Evolutionary conservation across 108 stramenopile genomes (phyloP).

Genomic region (Cyclotella sp.): DNA sequence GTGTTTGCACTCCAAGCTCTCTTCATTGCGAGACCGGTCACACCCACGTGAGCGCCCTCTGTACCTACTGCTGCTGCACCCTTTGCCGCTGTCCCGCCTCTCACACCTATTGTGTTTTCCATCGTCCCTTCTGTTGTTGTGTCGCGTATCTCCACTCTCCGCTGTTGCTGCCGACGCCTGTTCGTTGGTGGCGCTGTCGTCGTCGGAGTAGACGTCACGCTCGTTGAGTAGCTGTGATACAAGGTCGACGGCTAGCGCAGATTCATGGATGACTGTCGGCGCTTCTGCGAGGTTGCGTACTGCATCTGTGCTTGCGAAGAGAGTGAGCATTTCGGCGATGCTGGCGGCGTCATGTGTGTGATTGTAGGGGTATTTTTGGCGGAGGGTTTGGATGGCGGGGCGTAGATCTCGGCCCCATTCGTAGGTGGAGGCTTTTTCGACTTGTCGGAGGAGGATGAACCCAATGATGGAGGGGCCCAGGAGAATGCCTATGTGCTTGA

Average conservation of each 20-base stretch:
- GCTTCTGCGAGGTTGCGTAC: constrained; percentile 1
- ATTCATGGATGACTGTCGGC: neutral
- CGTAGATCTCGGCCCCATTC: neutral
- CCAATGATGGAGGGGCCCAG: neutral
- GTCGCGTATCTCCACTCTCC: no score
- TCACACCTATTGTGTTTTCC: no score
- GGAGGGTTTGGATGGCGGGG: neutral
- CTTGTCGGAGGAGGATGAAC: neutral
- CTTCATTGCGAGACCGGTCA: no score
- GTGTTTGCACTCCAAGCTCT: no score
- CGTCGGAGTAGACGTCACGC: no score
- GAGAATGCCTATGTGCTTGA: neutral
- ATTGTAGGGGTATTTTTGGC: constrained; percentile 6
- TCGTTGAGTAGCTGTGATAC: no score
- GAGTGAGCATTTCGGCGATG: neutral
- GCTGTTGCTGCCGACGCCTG: neutral
- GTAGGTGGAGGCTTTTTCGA: neutral
- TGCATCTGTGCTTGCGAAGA: neutral
- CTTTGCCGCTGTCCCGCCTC: no score
- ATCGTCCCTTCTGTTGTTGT: no score
- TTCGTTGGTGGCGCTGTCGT: neutral
- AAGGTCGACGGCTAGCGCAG: no score
- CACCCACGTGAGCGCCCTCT: no score
- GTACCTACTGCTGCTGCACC: no score
- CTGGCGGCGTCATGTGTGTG: neutral